A percentile compares a stretch with the other conserved stretches of the same genome.
These are phyloP conservation scores for Scortechinia acanthostroma DNA, from an alignment of 2,329 filamentous ascomycete species.

Conservation along the genomic window DNA sequence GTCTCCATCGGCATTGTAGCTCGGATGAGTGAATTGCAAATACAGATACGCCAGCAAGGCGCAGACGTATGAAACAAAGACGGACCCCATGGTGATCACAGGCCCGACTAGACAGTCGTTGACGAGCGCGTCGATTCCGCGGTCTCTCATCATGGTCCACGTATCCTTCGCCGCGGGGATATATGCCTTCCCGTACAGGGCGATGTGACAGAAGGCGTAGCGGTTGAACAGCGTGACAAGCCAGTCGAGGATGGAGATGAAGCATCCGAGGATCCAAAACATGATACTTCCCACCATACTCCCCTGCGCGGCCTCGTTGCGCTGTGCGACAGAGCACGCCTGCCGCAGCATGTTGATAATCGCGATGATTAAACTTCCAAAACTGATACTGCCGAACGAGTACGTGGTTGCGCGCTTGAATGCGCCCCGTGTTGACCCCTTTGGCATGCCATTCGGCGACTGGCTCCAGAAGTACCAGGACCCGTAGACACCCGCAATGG, in stretches of 20 bases:
- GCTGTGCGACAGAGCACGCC: slow-evolving; percentile 70
- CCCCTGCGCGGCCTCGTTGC: slow-evolving; percentile 55
- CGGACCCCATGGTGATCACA: slow-evolving; percentile 68
- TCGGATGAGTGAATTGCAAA: slow-evolving; percentile 71
- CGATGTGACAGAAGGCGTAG: slow-evolving; percentile 88
- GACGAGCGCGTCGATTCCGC: slow-evolving; percentile 81
- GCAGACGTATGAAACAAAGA: slow-evolving; percentile 78
- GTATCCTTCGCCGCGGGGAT: slow-evolving; percentile 81
- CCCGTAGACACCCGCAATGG: slow-evolving; percentile 81
- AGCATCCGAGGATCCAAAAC: slow-evolving; percentile 70
- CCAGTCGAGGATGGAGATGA: slow-evolving; percentile 77
- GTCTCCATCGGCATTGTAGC: slow-evolving; percentile 61
- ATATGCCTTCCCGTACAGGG: slow-evolving; percentile 84
- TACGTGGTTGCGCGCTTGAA: slow-evolving; percentile 77
- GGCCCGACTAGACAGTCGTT: slow-evolving; percentile 80
- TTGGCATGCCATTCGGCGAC: slow-evolving; percentile 60
- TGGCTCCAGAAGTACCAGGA: slow-evolving; percentile 72
- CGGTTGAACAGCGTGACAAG: slow-evolving; percentile 82
- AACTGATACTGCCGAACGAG: slow-evolving; percentile 82
- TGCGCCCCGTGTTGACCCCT: slow-evolving; percentile 74
- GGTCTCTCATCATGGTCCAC: slow-evolving; percentile 84
- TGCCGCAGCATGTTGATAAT: slow-evolving; percentile 82
- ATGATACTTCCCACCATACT: slow-evolving; percentile 61
- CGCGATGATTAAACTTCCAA: slow-evolving; percentile 80
- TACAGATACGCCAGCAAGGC: slow-evolving; percentile 82